Evolutionary conservation across 148 eudicot genomes (phyloP).

Genomic region (Camellia lanceoleosa): DNA sequence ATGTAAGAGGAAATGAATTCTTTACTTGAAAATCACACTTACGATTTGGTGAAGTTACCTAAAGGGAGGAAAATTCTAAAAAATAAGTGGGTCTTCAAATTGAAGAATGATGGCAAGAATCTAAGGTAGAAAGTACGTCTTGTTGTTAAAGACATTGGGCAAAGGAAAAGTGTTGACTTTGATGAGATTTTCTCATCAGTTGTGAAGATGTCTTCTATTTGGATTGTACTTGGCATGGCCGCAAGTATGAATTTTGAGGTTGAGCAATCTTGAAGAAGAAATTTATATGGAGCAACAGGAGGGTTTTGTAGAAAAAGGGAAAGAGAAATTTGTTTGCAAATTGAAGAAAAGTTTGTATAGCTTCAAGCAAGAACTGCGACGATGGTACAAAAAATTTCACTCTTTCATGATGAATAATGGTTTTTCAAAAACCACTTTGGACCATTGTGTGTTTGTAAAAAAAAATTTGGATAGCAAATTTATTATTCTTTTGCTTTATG

Average conservation of each 20-base stretch:
- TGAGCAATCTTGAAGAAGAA: neutral
- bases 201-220: constrained; percentile 7
- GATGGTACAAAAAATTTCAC: constrained; percentile 16
- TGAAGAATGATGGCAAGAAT: neutral
- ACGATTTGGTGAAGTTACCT: neutral
- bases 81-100: neutral
- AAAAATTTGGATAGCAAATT: constrained; percentile 6
- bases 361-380: constrained; percentile 13
- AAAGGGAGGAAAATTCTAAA: neutral
- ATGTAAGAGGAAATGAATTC: neutral
- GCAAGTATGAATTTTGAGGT: neutral
- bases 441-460: constrained; percentile 9
- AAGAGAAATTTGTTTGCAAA: neutral
- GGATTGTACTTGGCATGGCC: neutral
- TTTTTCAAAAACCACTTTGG: neutral
- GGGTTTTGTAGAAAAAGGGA: constrained; percentile 12
- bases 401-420: constrained; percentile 7
- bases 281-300: constrained; percentile 16
- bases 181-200: neutral
- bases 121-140: neutral
- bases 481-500: constrained; percentile 14
- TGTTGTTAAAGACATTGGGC: neutral
- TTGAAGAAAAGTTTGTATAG: constrained; percentile 18
- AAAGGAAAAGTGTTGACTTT: neutral
- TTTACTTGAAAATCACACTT: neutral